Evolutionary conservation across 768 basidiomycete species (phyloP).

Genomic region (Tephrocybe sp.): DNA sequence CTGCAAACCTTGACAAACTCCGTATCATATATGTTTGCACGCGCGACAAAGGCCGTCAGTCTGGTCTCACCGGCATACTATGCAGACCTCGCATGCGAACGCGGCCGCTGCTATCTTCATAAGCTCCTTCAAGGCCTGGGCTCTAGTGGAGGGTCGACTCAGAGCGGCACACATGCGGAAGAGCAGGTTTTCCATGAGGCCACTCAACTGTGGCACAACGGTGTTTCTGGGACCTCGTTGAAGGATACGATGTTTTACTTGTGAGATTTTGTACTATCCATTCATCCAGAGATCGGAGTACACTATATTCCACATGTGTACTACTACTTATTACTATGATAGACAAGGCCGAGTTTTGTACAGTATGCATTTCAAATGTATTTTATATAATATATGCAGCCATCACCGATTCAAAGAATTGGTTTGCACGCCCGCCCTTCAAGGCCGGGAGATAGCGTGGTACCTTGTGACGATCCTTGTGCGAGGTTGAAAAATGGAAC

Average conservation of each 20-base stretch:
- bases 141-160: conserved; percentile 29
- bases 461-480: too few relatives aligned
- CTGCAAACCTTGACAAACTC: conserved; percentile 72
- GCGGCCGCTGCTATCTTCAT: conserved; percentile 74
- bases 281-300: too few relatives aligned
- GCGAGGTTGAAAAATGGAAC: too few relatives aligned
- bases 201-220: conserved; percentile 49
- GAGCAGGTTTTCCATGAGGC: conserved; percentile 59
- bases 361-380: too few relatives aligned
- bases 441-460: too few relatives aligned
- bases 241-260: conserved; percentile 81
- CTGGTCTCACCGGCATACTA: conserved; percentile 82
- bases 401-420: too few relatives aligned
- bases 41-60: conserved; percentile 86
- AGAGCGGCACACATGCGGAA: conserved; percentile 45
- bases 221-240: conserved; percentile 47
- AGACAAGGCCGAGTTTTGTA: too few relatives aligned
- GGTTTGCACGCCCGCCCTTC: too few relatives aligned
- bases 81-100: conserved; percentile 66
- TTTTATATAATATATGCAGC: too few relatives aligned
- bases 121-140: conserved; percentile 60
- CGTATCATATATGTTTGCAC: conserved; percentile 77
- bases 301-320: too few relatives aligned
- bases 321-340: too few relatives aligned
- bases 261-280: conserved; percentile 27